Conservation (phyloP, 345 rosid genomes). For the Microcos paniculata region DNA sequence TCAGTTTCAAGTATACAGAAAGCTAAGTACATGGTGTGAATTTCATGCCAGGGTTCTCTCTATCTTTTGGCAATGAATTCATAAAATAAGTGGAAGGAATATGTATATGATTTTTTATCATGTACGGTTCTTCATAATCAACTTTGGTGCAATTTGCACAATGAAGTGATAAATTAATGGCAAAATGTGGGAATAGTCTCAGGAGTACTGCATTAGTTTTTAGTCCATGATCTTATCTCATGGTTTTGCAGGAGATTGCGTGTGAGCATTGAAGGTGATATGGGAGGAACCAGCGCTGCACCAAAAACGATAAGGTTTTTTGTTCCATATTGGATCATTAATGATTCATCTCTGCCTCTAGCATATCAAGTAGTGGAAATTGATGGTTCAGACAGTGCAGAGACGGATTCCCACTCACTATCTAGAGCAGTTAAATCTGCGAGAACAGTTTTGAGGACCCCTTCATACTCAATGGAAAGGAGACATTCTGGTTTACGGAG, state of each 20-base stretch:
- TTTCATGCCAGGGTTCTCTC: background rate
- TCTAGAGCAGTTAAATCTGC: conserved; percentile 77
- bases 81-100: background rate
- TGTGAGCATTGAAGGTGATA: conserved; percentile 87
- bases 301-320: conserved; percentile 87
- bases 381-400: conserved; percentile 66
- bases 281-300: conserved; percentile 83
- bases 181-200: background rate
- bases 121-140: background rate
- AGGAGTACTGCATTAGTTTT: background rate
- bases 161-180: background rate
- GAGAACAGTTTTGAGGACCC: conserved; percentile 50
- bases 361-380: conserved; percentile 87
- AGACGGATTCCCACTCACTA: conserved; percentile 52
- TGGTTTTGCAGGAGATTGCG: conserved; percentile 74
- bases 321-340: conserved; percentile 95
- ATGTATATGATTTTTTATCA: background rate
- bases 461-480: conserved; percentile 56
- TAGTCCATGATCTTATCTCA: conserved; percentile 7
- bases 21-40: background rate
- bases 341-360: conserved; percentile 72
- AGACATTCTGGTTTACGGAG: conserved; percentile 48
- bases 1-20: background rate
- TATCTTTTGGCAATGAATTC: background rate
- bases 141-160: background rate